Base-by-base conservation (phyloP, 805 yeast species). In the Spathaspora gorwiae region DNA sequence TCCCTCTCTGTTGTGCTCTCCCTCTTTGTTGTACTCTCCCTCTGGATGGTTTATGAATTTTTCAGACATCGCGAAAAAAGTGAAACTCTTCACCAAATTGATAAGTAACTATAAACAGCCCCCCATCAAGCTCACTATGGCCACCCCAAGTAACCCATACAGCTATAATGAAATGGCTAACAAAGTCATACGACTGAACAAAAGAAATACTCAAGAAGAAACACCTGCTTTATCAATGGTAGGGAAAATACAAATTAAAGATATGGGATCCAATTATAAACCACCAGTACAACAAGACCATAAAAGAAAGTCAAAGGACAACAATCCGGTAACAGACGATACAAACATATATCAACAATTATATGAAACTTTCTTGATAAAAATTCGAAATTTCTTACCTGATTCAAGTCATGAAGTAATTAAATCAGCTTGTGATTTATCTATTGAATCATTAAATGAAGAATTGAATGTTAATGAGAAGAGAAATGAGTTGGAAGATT, bases 391-490 rank as follows among this genome's bases (percentile, higher is more conserved):
- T 2, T 67, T 72, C 13, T 63, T 86, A 35, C 85, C 83, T 10
- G 97, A 90, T 59, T 78, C 87, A n/a, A 79, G 90, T 7, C 89
- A 85, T 45, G 87, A 81, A 37, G 78, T 81, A 1, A 73, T 89
- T 2, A 59, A 81, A 15, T 83, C 94, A 3, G 87, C 90, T 5
- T 79, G 88, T 2, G 94, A 87, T 58, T 68, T 83, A 3, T 57
- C 83, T 0, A 54, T 87, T 35, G 84, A 78, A 50, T 62, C 75
- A 1, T 54, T 85, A 47, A 81, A 78, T 53, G 80, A 72, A 1
- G 66, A 62, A 1, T 46, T 63, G 1, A 61, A 71, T 1, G 81
- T 78, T 14, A 50, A 54, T 3, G 66, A 64, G 7, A 77, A 77
- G 50, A 78, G 78, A 40, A 56, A 61, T n/a, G 75, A 73, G 39